phyloP scores from a whole-genome alignment of 2,329 filamentous ascomycete species.

The Aspergillus uvarum region DNA sequence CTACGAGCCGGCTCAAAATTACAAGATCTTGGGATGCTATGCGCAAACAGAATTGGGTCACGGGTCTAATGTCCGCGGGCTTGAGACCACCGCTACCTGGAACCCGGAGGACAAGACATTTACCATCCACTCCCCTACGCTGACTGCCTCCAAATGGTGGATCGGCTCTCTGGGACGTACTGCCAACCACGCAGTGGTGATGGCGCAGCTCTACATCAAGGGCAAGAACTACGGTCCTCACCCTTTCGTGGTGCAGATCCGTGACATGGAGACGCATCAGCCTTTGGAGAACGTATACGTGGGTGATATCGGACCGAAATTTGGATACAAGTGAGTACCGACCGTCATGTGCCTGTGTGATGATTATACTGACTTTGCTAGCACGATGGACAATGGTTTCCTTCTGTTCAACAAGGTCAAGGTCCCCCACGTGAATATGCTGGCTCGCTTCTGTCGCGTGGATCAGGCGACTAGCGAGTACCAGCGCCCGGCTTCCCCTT shows the following conservation, averaged over 20 bases:
- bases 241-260: conserved; percentile 74
- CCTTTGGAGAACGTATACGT: conserved; percentile 69
- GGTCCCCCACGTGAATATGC: conserved; percentile 71
- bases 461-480: conserved; percentile 69
- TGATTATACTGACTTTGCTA: conserved; percentile 21
- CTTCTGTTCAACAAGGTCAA: conserved; percentile 74
- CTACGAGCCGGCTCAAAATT: conserved; percentile 65
- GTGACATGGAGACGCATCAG: conserved; percentile 68
- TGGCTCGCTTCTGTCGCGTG: conserved; percentile 68
- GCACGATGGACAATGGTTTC: conserved; percentile 79
- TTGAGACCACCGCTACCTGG: conserved; percentile 74
- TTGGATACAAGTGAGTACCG: conserved; percentile 64
- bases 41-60: conserved; percentile 79
- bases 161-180: conserved; percentile 74
- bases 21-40: conserved; percentile 75
- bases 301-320: conserved; percentile 78
- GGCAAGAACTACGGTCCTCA: conserved; percentile 72
- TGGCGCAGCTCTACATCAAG: conserved; percentile 70
- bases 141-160: conserved; percentile 83
- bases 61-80: conserved; percentile 71
- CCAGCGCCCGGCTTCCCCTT: conserved; percentile 63
- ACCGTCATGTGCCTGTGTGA: background rate
- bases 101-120: conserved; percentile 72
- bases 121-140: conserved; percentile 68
- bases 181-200: conserved; percentile 75